A percentile compares a stretch with the other conserved stretches of the same genome.
phyloP scores from a whole-genome alignment of 306 rosid genomes.

The Gastrolobium bilobum region DNA sequence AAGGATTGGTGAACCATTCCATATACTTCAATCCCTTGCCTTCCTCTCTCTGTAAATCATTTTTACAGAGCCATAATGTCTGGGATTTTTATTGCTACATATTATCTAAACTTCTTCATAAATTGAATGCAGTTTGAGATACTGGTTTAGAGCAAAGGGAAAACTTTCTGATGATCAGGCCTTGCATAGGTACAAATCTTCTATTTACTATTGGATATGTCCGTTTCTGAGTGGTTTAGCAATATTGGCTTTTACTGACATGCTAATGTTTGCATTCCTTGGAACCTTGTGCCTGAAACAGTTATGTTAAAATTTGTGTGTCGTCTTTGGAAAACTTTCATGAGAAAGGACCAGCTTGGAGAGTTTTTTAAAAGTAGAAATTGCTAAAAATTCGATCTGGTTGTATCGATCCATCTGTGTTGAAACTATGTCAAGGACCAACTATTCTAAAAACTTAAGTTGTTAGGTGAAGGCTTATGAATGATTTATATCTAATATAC shows the following conservation, averaged over 20 bases:
- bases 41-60: constrained; percentile 22
- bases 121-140: constrained; percentile 75
- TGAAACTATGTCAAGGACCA: neutral
- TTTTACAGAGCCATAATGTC: neutral
- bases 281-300: neutral
- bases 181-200: constrained; percentile 77
- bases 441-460: neutral
- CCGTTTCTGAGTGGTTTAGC: constrained; percentile 33
- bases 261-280: constrained; percentile 31
- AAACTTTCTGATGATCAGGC: constrained; percentile 95
- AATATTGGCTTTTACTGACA: constrained; percentile 26
- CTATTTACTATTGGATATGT: constrained; percentile 29
- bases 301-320: constrained; percentile 12
- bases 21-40: constrained; percentile 29
- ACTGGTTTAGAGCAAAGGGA: constrained; percentile 94
- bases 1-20: constrained; percentile 32
- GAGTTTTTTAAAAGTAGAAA: constrained; percentile 28
- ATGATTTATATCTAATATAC: neutral
- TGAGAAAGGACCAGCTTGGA: constrained; percentile 26
- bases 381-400: neutral
- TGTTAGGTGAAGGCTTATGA: neutral
- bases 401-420: constrained; percentile 17
- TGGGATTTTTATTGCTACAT: constrained; percentile 19
- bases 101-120: constrained; percentile 35
- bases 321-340: constrained; percentile 25